A percentile compares a stretch with the other conserved stretches of the same genome.
Conservation (phyloP, 2,329 filamentous ascomycete species). For the Apiospora koreana region DNA sequence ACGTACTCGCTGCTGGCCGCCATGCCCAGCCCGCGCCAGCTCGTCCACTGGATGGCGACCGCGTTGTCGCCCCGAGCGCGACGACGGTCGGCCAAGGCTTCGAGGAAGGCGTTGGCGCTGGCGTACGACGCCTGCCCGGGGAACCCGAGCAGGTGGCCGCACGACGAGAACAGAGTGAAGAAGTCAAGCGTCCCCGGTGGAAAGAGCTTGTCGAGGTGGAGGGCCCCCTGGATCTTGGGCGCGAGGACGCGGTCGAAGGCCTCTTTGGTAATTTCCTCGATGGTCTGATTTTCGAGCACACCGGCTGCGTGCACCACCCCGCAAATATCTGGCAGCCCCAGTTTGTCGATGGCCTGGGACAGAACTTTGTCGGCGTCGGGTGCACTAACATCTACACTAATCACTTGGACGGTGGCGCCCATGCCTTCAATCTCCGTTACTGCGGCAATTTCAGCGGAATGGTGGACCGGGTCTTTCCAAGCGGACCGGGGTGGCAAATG, state of each 20-base stretch:
- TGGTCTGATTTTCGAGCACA: slow-evolving; percentile 36
- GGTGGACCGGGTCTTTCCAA: neutral
- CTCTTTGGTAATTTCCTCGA: slow-evolving; percentile 31
- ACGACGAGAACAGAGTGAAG: slow-evolving; percentile 33
- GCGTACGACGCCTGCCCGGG: slow-evolving; percentile 32
- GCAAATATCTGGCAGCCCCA: slow-evolving; percentile 38
- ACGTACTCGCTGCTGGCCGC: slow-evolving; percentile 33
- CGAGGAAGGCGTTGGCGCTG: slow-evolving; percentile 34
- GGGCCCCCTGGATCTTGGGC: slow-evolving; percentile 37
- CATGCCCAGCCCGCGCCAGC: slow-evolving; percentile 43
- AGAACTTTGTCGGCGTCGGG: slow-evolving; percentile 26
- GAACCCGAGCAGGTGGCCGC: slow-evolving; percentile 33
- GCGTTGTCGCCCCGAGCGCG: slow-evolving; percentile 43
- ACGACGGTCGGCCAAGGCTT: slow-evolving; percentile 30
- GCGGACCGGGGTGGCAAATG: neutral
- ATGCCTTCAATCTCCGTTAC: slow-evolving; percentile 30
- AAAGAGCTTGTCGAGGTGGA: slow-evolving; percentile 26
- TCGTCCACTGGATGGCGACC: slow-evolving; percentile 43
- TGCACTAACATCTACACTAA: slow-evolving; percentile 37
- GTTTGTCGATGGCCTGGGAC: slow-evolving; percentile 26
- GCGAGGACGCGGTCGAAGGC: slow-evolving; percentile 34
- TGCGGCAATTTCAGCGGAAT: slow-evolving; percentile 23
- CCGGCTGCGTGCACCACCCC: slow-evolving; percentile 44
- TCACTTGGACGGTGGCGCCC: slow-evolving; percentile 31
- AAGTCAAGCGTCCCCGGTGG: slow-evolving; percentile 32